Evolutionary conservation across 345 rosid species (phyloP).

Genomic region (Anastatica hierochuntica): DNA sequence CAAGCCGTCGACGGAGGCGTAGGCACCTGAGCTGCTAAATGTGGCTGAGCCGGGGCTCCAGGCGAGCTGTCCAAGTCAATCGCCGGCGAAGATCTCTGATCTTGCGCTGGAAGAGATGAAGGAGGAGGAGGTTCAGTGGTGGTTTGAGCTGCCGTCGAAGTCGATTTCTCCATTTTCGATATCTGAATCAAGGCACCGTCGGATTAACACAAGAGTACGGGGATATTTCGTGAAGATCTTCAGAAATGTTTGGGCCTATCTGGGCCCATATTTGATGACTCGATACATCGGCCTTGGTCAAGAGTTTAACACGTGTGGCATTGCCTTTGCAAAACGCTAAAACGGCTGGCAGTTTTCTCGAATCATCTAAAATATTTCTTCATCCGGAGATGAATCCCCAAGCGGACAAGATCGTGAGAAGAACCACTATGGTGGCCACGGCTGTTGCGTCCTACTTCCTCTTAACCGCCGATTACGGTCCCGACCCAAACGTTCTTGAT

Average conservation of each 20-base stretch:
- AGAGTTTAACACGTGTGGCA: neutral
- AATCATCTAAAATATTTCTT: neutral
- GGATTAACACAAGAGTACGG: no score
- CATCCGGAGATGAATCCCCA: conserved; percentile 39
- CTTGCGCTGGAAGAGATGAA: conserved; percentile 1
- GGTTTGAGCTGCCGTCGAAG: conserved; percentile 1
- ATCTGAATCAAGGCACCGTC: no score
- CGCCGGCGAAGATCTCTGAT: neutral
- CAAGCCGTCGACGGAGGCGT: conserved; percentile 11
- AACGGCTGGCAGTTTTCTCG: neutral
- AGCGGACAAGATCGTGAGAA: conserved; percentile 67
- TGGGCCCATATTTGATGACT: conserved; percentile 4
- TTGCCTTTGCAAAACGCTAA: neutral
- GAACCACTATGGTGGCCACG: conserved; percentile 77
- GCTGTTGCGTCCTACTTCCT: conserved; percentile 71
- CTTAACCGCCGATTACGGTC: conserved; percentile 87
- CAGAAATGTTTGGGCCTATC: neutral
- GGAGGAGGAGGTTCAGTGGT: neutral
- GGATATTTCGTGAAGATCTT: neutral
- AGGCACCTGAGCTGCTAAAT: conserved; percentile 15
- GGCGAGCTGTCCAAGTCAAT: conserved; percentile 5
- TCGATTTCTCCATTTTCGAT: conserved; percentile 14
- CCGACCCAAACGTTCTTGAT: conserved; percentile 70
- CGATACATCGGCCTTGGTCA: neutral
- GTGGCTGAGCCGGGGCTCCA: no score